Evolutionary conservation across 345 rosid genomes (phyloP).

Genomic region (Populus simonii): DNA sequence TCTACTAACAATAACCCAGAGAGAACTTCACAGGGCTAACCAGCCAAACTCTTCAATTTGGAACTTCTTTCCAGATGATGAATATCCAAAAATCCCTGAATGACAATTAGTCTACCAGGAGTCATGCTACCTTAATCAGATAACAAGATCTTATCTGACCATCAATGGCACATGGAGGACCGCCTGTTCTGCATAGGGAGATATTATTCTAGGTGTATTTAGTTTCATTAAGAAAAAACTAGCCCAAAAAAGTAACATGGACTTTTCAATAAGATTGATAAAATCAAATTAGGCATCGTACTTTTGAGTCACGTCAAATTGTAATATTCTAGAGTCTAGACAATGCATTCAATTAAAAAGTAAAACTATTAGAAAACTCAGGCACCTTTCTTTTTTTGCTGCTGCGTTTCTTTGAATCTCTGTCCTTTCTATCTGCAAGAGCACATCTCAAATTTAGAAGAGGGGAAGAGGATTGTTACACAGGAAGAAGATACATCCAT

Average conservation of each 20-base stretch:
- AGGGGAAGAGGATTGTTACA: background rate
- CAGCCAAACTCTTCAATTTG: background rate
- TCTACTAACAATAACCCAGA: background rate
- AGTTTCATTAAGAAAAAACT: background rate
- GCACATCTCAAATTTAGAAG: slow-evolving; percentile 18
- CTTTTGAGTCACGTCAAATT: background rate
- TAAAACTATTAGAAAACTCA: slow-evolving; percentile 2
- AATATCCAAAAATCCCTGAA: background rate
- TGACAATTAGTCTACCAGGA: background rate
- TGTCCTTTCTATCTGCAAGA: slow-evolving; percentile 75
- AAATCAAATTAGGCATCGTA: background rate
- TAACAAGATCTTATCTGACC: background rate
- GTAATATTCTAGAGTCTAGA: background rate
- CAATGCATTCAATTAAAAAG: background rate
- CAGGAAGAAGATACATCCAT: slow-evolving; percentile 12
- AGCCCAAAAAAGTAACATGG: background rate
- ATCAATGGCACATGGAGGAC: background rate
- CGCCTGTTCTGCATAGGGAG: background rate
- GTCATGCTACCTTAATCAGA: background rate
- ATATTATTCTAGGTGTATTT: background rate
- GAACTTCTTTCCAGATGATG: background rate
- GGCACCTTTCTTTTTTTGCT: slow-evolving; percentile 85
- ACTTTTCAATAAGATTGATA: background rate
- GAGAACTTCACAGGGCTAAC: background rate
- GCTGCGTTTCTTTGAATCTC: slow-evolving; percentile 69